phyloP scores from a whole-genome alignment of 2,329 filamentous ascomycete species.

The Fonsecaea pedrosoi region DNA sequence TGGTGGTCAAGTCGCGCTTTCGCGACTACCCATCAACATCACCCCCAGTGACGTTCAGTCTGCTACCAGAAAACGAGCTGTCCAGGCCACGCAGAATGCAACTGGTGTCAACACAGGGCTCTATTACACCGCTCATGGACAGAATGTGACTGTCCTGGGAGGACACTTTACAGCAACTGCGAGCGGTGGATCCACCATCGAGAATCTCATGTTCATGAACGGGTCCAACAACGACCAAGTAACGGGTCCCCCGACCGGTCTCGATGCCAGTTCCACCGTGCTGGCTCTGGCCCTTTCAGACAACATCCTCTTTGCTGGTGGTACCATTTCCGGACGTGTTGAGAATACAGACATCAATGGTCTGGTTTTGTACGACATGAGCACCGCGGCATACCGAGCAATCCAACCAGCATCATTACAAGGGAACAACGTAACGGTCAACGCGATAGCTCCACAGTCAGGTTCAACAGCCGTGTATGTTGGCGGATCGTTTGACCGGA shows the following conservation, averaged over 20 bases:
- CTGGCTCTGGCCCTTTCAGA: conserved; percentile 71
- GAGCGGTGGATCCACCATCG: conserved; percentile 71
- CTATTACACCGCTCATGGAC: conserved; percentile 73
- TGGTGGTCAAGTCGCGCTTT: conserved; percentile 44
- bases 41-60: conserved; percentile 40
- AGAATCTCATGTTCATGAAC: conserved; percentile 85
- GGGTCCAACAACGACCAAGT: conserved; percentile 70
- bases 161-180: conserved; percentile 80
- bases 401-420: conserved; percentile 77
- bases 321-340: conserved; percentile 74
- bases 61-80: conserved; percentile 41
- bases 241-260: conserved; percentile 70
- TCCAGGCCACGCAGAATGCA: conserved; percentile 45
- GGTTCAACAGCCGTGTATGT: conserved; percentile 79
- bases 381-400: conserved; percentile 64
- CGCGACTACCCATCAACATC: conserved; percentile 59
- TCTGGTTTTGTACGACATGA: conserved; percentile 79
- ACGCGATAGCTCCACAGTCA: conserved; percentile 75
- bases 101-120: conserved; percentile 71
- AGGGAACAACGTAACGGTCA: conserved; percentile 74
- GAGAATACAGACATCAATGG: conserved; percentile 70
- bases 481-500: conserved; percentile 76
- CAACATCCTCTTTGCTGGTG: conserved; percentile 80
- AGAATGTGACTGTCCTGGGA: conserved; percentile 85
- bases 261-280: conserved; percentile 77